Evolutionary conservation across 2,329 filamentous ascomycete genomes (phyloP), one percentile per base, ranked within the genome.

Genomic region (Phoma sp.): DNA sequence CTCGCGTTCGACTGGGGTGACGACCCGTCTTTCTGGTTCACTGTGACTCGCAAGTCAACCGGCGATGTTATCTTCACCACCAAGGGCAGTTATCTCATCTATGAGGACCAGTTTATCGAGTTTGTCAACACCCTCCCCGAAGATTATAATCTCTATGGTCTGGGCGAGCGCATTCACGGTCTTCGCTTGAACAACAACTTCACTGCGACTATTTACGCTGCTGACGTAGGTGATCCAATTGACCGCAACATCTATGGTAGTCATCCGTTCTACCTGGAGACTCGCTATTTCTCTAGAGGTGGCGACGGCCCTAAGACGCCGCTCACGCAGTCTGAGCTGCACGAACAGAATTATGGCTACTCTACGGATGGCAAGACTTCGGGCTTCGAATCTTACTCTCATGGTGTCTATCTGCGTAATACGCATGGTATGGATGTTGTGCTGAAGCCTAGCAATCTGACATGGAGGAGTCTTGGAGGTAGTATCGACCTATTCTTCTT

Each of bases 401-500:
- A 95, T 63, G 90, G 90, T 25, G 85, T 93, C 1, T 93, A 90
- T 68, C 78, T 89, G 14, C 83, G 91, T 32, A 95, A 93, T 68
- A 82, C 87, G 1, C 90, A 95, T 68, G 87, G 85, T 2, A 88
- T 91, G 72, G 90, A 95, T 60, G 77, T 91, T 7, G 74, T 91
- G 2, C 78, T 93, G 57, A 78, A 80, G 13, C 79, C 86, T 0
- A 79, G 82, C 1, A 85, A 84, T 56, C 79, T 93, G 53, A 91
- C 88, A 0, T 92, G 88, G 88, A 82, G 89, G 61, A 82, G 86
- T 0, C 75, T 96, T 0, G 91, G 91, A 47, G 91, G 91, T 22
- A 87, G 82, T 45, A 84, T 95, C 48, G 90, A 95, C 68, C 78
- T 95, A 14, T 93, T 90, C 72, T 90, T 95, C 75, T 89, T 89